Conservation (phyloP, 2,329 filamentous ascomycete species). For the Paracorniculantispora psalliotae region DNA sequence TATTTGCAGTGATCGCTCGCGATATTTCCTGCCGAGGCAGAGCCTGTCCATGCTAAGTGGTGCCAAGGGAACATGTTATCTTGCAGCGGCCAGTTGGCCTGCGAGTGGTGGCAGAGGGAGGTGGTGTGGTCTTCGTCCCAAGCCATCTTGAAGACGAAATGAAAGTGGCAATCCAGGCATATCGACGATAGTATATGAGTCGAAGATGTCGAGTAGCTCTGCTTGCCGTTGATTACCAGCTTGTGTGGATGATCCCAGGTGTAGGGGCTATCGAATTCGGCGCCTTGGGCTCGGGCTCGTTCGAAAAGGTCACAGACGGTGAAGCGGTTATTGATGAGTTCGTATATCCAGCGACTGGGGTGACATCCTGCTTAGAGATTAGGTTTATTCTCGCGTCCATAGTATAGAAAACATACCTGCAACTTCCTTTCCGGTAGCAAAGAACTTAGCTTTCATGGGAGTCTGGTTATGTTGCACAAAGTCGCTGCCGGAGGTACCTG, state of each 20-base stretch:
- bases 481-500: constrained; percentile 25
- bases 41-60: constrained; percentile 32
- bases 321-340: constrained; percentile 34
- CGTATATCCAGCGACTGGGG: constrained; percentile 38
- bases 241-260: constrained; percentile 32
- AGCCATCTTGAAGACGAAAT: constrained; percentile 35
- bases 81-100: constrained; percentile 30
- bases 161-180: constrained; percentile 37
- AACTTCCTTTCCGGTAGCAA: constrained; percentile 20
- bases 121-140: constrained; percentile 27
- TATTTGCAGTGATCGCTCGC: constrained; percentile 28
- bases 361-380: constrained; percentile 21
- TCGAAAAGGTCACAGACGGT: constrained; percentile 32
- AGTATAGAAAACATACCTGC: constrained; percentile 20
- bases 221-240: constrained; percentile 36
- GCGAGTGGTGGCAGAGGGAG: constrained; percentile 27
- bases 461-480: constrained; percentile 29
- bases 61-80: constrained; percentile 35
- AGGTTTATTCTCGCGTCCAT: constrained; percentile 13
- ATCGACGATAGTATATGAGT: constrained; percentile 31
- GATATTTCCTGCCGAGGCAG: constrained; percentile 24
- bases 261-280: constrained; percentile 26
- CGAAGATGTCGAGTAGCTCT: constrained; percentile 27
- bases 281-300: constrained; percentile 26
- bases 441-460: constrained; percentile 27